phyloP scores from a whole-genome alignment of 805 yeast species.

The Ogataea philodendri region DNA sequence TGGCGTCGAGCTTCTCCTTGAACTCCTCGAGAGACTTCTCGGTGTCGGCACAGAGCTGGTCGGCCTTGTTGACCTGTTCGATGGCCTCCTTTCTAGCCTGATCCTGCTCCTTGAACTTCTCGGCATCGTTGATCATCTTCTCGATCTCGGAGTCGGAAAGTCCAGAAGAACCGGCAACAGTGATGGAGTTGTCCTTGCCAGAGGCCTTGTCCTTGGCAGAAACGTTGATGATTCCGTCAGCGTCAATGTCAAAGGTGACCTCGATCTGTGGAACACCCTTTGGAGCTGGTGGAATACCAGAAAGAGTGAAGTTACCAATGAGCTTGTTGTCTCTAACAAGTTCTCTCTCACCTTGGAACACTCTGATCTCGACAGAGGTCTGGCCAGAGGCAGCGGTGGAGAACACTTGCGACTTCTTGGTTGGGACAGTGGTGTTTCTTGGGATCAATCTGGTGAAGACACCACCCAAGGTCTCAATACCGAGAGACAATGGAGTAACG shows the following conservation, averaged over 20 bases:
- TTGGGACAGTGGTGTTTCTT: constrained; percentile 95
- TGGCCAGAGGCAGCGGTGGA: constrained; percentile 96
- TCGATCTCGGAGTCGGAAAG: constrained; percentile 67
- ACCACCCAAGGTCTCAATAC: constrained; percentile 98
- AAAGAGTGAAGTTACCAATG: constrained; percentile 92
- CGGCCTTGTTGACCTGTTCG: constrained; percentile 76
- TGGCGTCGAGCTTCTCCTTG: constrained; percentile 54
- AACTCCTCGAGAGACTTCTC: constrained; percentile 82
- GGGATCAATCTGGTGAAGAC: constrained; percentile 89
- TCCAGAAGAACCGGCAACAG: constrained; percentile 69
- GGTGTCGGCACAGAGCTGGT: constrained; percentile 79
- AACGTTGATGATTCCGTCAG: constrained; percentile 87
- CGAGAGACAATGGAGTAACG: constrained; percentile 85
- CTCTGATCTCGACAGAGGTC: constrained; percentile 95
- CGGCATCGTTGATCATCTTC: constrained; percentile 63
- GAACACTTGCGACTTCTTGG: constrained; percentile 94
- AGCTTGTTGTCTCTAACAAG: constrained; percentile 96
- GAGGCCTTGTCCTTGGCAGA: constrained; percentile 78
- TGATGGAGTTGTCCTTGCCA: constrained; percentile 71
- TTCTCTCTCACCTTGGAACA: constrained; percentile 99
- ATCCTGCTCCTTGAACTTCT: constrained; percentile 58
- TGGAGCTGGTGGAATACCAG: constrained; percentile 95
- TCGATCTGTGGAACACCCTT: constrained; percentile 94
- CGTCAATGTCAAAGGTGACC: constrained; percentile 94
- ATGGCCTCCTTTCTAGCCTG: constrained; percentile 56